Evolutionary conservation across 805 yeast genomes (phyloP).

Genomic region (Wickerhamiella azyma): DNA sequence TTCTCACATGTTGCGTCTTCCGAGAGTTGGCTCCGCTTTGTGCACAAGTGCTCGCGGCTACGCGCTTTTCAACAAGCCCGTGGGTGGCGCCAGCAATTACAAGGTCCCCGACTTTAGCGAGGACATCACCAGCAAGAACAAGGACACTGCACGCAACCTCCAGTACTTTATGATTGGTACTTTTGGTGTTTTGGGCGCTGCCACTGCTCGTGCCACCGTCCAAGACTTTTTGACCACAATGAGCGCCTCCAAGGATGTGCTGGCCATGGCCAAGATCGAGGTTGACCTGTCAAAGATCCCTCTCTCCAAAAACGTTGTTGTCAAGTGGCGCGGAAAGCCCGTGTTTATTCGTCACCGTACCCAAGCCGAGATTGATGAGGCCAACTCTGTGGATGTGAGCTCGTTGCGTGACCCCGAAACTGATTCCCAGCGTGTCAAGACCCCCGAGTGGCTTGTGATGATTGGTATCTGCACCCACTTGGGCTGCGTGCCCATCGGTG

Average conservation of each 20-base stretch:
- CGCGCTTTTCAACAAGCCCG: slow-evolving; percentile 17
- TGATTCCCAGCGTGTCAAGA: slow-evolving; percentile 85
- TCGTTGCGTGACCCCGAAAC: slow-evolving; percentile 86
- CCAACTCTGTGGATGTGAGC: slow-evolving; percentile 65
- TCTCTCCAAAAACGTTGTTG: slow-evolving; percentile 93
- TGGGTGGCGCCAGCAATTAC: slow-evolving; percentile 42
- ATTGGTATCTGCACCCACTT: slow-evolving; percentile 98
- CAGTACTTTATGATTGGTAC: slow-evolving; percentile 97
- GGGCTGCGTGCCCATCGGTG: slow-evolving; percentile 99
- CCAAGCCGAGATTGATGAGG: slow-evolving; percentile 81
- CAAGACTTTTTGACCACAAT: slow-evolving; percentile 78
- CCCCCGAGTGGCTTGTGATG: slow-evolving; percentile 98
- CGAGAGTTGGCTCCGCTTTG: slow-evolving; percentile 8
- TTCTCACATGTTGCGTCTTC: slow-evolving; percentile 10
- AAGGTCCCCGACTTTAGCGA: slow-evolving; percentile 83
- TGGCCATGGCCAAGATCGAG: slow-evolving; percentile 99
- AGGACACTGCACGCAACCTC: slow-evolving; percentile 71
- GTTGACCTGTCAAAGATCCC: slow-evolving; percentile 89
- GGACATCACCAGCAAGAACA: slow-evolving; percentile 58
- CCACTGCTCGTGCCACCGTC: slow-evolving; percentile 91
- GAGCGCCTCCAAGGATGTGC: slow-evolving; percentile 97
- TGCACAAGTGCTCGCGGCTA: slow-evolving; percentile 9
- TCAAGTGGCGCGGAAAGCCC: slow-evolving; percentile 99
- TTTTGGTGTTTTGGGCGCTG: slow-evolving; percentile 77
- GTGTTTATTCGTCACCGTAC: slow-evolving; percentile 99